Conservation (phyloP, 1,284 basidiomycete genomes). For the Tilletia indica region DNA sequence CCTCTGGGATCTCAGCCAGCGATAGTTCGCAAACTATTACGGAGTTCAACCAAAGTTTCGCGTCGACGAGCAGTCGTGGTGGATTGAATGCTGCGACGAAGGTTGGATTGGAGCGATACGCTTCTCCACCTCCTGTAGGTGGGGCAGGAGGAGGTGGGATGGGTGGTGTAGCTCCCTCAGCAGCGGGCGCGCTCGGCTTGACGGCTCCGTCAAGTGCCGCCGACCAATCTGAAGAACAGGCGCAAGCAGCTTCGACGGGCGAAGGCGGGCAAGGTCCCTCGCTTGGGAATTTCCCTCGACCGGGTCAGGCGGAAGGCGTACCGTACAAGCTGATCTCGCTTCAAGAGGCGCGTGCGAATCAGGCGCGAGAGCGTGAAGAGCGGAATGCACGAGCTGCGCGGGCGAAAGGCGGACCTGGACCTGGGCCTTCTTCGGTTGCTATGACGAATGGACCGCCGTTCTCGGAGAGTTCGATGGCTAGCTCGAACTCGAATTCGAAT, state of each 20-base stretch:
- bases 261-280: not conserved
- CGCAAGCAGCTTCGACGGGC: slow-evolving; percentile 10
- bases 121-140: not conserved
- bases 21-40: slow-evolving; percentile 4
- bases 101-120: not conserved
- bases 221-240: slow-evolving; percentile 21
- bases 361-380: slow-evolving; percentile 30
- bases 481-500: not conserved
- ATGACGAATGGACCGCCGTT: not conserved
- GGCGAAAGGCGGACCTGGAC: not conserved
- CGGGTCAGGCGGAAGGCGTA: slow-evolving; percentile 39
- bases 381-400: slow-evolving; percentile 1
- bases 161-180: not conserved
- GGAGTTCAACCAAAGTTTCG: not conserved
- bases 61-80: not conserved
- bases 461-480: too few relatives aligned
- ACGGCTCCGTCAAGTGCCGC: not conserved
- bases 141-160: too few relatives aligned
- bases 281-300: slow-evolving; percentile 21
- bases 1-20: not conserved
- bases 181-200: not conserved
- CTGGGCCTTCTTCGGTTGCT: not conserved
- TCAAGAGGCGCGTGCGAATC: slow-evolving; percentile 27
- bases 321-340: slow-evolving; percentile 50
- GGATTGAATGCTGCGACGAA: not conserved